These are phyloP conservation scores for Penicillium verrucosum DNA, from an alignment of 2,329 filamentous ascomycete genomes.

Conservation along the genomic window DNA sequence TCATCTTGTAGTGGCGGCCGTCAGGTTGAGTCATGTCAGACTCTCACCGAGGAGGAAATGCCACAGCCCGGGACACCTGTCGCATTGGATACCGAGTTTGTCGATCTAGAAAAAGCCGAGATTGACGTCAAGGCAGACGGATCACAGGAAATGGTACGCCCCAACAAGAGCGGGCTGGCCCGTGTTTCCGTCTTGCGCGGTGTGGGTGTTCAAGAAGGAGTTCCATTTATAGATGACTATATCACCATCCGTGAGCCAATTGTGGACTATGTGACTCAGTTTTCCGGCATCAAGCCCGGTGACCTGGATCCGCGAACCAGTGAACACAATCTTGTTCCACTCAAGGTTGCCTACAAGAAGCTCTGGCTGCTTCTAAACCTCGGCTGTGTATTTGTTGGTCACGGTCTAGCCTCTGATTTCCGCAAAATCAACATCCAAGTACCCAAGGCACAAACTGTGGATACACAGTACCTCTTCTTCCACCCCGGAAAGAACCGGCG, in stretches of 20 bases:
- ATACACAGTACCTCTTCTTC: conserved; percentile 90
- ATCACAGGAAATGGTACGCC: conserved; percentile 84
- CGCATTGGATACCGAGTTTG: conserved; percentile 94
- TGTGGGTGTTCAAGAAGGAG: conserved; percentile 68
- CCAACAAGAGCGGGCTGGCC: conserved; percentile 86
- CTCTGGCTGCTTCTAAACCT: conserved; percentile 95
- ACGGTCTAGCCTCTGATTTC: conserved; percentile 92
- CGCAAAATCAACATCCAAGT: conserved; percentile 98
- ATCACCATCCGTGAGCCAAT: conserved; percentile 87
- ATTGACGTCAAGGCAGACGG: conserved; percentile 96
- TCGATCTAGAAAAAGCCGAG: conserved; percentile 85
- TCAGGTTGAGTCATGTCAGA: conserved; percentile 39
- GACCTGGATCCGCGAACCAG: conserved; percentile 79
- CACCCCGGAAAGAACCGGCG: conserved; percentile 77
- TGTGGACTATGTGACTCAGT: conserved; percentile 91
- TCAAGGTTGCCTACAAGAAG: conserved; percentile 96
- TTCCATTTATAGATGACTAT: conserved; percentile 96
- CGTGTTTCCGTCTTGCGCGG: conserved; percentile 87
- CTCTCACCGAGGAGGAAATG: conserved; percentile 55
- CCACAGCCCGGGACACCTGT: conserved; percentile 72
- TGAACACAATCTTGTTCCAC: conserved; percentile 74
- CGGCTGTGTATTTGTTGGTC: conserved; percentile 88
- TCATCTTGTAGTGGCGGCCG: conserved; percentile 30
- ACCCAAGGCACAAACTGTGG: conserved; percentile 82
- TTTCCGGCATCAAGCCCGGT: conserved; percentile 82